Conservation (phyloP, 306 rosid genomes). For the Geum urbanum region DNA sequence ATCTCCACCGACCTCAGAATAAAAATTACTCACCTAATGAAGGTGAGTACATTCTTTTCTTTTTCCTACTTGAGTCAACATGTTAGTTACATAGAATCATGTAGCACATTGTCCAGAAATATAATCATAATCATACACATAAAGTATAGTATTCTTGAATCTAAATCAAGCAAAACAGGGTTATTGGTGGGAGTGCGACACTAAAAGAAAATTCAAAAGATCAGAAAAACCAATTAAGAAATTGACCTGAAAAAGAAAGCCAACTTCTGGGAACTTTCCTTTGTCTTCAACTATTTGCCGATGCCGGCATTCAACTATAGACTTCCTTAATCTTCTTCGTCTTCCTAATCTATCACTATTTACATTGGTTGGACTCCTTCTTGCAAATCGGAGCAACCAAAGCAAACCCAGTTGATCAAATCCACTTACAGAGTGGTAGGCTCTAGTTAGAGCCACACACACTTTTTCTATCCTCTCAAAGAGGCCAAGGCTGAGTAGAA, state of each 20-base stretch:
- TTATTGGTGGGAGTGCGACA: conserved; percentile 1
- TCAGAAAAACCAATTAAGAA: conserved; percentile 2
- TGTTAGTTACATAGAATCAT: neutral
- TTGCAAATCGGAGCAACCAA: conserved; percentile 1
- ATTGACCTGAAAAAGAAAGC: neutral
- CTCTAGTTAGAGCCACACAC: neutral
- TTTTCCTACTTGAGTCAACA: neutral
- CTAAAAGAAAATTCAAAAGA: neutral
- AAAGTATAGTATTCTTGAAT: neutral
- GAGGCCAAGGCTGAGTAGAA: conserved; percentile 6
- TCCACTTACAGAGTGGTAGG: conserved; percentile 6
- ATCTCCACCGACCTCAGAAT: neutral
- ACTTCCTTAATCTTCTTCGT: neutral
- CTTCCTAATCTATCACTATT: neutral
- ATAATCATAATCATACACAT: neutral
- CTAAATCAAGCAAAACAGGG: neutral
- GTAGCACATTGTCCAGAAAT: neutral
- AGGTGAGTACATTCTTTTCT: neutral
- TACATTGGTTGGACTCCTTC: neutral
- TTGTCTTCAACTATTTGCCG: neutral
- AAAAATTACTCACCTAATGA: neutral
- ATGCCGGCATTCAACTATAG: conserved; percentile 17
- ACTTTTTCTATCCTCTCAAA: neutral
- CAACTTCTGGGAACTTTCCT: conserved; percentile 20
- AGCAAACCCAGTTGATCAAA: neutral